Conservation (phyloP, 345 rosid genomes). For the Populus simonii region DNA sequence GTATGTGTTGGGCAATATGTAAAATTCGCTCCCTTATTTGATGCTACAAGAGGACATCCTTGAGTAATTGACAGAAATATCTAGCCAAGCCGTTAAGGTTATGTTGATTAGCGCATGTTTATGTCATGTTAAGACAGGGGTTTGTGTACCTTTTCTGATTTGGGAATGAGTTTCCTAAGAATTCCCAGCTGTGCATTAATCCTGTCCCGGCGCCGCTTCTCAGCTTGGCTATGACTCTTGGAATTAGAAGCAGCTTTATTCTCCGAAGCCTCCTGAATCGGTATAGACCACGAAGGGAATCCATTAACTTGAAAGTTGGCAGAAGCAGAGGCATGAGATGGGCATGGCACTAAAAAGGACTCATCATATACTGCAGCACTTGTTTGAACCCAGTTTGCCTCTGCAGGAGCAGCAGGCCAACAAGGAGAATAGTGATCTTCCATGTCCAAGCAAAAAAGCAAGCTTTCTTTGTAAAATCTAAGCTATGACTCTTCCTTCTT, state of each 20-base stretch:
- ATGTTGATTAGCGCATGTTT: background rate
- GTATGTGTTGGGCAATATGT: background rate
- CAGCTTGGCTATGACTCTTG: slow-evolving; percentile 81
- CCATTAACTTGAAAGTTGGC: slow-evolving; percentile 10
- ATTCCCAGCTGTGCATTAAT: slow-evolving; percentile 77
- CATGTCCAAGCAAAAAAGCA: slow-evolving; percentile 17
- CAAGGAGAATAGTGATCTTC: slow-evolving; percentile 23
- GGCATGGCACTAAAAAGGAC: slow-evolving; percentile 18
- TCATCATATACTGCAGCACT: slow-evolving; percentile 17
- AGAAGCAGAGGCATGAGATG: background rate
- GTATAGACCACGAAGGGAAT: slow-evolving; percentile 19
- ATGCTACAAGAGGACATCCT: background rate
- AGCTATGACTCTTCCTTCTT: background rate
- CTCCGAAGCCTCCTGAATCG: slow-evolving; percentile 30
- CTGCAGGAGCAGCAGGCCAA: slow-evolving; percentile 15
- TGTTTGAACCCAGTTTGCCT: slow-evolving; percentile 12
- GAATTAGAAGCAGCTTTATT: slow-evolving; percentile 36
- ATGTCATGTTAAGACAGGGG: background rate
- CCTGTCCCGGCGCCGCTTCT: slow-evolving; percentile 85
- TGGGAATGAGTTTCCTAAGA: slow-evolving; percentile 80
- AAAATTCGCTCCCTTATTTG: background rate
- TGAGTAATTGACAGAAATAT: background rate
- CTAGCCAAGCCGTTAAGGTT: background rate
- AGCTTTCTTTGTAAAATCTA: background rate
- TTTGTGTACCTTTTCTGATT: slow-evolving; percentile 69